Percentiles rank a stretch among this genome's conserved stretches.
Conservation (phyloP, 768 basidiomycete species). For the Antrodiella citrinella region DNA sequence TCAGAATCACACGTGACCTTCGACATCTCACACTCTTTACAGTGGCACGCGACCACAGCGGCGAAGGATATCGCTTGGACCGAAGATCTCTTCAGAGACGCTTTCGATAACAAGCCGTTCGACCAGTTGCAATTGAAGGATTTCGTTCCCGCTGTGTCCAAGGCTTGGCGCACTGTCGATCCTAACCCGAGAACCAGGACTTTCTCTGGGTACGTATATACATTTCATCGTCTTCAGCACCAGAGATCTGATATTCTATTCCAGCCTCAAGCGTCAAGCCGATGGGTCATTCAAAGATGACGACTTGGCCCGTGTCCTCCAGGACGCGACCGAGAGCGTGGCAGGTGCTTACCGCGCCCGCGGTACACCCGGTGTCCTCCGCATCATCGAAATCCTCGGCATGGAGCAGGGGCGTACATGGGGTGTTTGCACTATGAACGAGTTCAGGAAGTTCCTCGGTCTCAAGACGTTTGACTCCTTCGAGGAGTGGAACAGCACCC, state of each 20-base stretch:
- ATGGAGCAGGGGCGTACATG: constrained; percentile 46
- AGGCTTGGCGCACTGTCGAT: constrained; percentile 12
- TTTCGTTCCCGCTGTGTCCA: constrained; percentile 14
- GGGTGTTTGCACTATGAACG: constrained; percentile 44
- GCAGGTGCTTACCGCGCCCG: constrained; percentile 42
- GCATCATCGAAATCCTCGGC: constrained; percentile 47
- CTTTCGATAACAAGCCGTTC: constrained; percentile 20
- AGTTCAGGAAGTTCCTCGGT: constrained; percentile 65
- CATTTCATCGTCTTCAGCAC: background rate
- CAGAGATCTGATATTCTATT: background rate
- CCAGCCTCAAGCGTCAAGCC: constrained; percentile 23
- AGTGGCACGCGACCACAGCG: constrained; percentile 29
- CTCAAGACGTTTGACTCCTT: constrained; percentile 41
- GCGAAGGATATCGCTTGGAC: constrained; percentile 25
- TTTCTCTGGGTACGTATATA: constrained; percentile 12
- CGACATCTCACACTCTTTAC: constrained; percentile 11
- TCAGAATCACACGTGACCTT: background rate
- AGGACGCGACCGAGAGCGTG: constrained; percentile 35
- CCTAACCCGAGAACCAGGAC: constrained; percentile 21
- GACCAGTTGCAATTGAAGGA: constrained; percentile 16
- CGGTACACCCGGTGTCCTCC: constrained; percentile 37
- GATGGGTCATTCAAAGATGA: constrained; percentile 46
- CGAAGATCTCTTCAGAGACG: constrained; percentile 20
- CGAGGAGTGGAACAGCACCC: constrained; percentile 65
- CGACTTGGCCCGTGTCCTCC: constrained; percentile 33